phyloP scores from a whole-genome alignment of 169 alveolate genomes.

The Babesia ovis region DNA sequence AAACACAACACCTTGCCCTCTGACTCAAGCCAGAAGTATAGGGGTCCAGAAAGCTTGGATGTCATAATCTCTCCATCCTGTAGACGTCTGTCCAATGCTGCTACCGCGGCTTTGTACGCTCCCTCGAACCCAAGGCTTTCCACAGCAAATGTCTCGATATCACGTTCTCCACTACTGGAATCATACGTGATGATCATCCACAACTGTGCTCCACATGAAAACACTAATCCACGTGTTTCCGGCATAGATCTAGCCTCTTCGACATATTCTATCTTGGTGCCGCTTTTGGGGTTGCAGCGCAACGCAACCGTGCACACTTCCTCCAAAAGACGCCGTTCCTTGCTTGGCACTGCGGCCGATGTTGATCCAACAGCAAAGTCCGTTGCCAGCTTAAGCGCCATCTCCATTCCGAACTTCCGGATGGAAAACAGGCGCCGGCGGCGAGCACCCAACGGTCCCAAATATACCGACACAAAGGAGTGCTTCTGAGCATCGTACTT shows the following conservation, averaged over 20 bases:
- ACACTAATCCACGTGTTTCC: conserved; percentile 53
- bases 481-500: conserved; percentile 70
- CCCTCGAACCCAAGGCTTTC: conserved; percentile 43
- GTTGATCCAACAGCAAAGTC: conserved; percentile 42
- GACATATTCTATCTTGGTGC: conserved; percentile 20
- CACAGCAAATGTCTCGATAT: conserved; percentile 31
- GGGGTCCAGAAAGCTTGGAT: conserved; percentile 65
- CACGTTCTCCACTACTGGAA: conserved; percentile 15
- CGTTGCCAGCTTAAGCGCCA: conserved; percentile 68
- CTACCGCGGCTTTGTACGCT: conserved; percentile 48
- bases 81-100: conserved; percentile 28
- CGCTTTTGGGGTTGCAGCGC: conserved; percentile 23
- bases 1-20: conserved; percentile 20
- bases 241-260: conserved; percentile 50
- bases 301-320: conserved; percentile 50
- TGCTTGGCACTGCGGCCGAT: conserved; percentile 38
- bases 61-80: conserved; percentile 23
- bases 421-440: conserved; percentile 68
- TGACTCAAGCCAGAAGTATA: conserved; percentile 58
- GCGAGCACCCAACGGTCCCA: conserved; percentile 69
- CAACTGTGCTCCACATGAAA: conserved; percentile 54
- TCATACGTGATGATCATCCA: conserved; percentile 59
- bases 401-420: conserved; percentile 66
- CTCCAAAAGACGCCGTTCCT: conserved; percentile 56
- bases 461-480: conserved; percentile 70